Percentiles rank a stretch among this genome's conserved stretches.
phyloP scores from a whole-genome alignment of 2,329 filamentous ascomycete genomes.

The Xenosphaeropsis pyriputrescens region DNA sequence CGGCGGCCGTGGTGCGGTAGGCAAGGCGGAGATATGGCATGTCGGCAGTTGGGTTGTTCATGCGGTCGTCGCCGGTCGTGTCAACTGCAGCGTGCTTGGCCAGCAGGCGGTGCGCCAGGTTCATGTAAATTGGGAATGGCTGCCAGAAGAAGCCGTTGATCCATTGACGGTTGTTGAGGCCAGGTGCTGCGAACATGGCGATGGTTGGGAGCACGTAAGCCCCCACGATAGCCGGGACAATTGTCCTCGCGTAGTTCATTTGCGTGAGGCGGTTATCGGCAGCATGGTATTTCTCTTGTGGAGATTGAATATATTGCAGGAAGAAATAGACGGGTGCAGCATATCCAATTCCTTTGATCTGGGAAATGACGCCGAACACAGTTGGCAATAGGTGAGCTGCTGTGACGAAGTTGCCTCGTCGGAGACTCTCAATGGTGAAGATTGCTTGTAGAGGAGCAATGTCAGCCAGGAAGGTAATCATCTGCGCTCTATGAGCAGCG shows the following conservation, averaged over 20 bases:
- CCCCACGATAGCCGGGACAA: slow-evolving; percentile 15
- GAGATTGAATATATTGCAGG: slow-evolving; percentile 19
- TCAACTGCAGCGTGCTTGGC: slow-evolving; percentile 6
- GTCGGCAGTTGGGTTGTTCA: slow-evolving; percentile 11
- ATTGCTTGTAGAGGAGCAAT: slow-evolving; percentile 14
- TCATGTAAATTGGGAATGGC: slow-evolving; percentile 12
- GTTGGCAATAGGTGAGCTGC: slow-evolving; percentile 9
- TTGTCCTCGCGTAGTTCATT: slow-evolving; percentile 12
- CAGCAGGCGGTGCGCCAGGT: slow-evolving; percentile 8
- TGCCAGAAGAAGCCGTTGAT: slow-evolving; percentile 10
- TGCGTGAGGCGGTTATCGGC: slow-evolving; percentile 19
- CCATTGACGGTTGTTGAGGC: slow-evolving; percentile 11
- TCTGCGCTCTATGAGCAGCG: slow-evolving; percentile 8
- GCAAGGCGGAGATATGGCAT: slow-evolving; percentile 11
- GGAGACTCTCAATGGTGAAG: slow-evolving; percentile 14
- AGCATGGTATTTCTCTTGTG: slow-evolving; percentile 18
- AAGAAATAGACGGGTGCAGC: slow-evolving; percentile 21
- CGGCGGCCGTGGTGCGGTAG: slow-evolving; percentile 7
- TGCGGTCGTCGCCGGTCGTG: slow-evolving; percentile 6
- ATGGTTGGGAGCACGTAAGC: slow-evolving; percentile 14
- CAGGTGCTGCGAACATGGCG: slow-evolving; percentile 9
- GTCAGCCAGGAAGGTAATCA: slow-evolving; percentile 13
- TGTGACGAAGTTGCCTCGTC: slow-evolving; percentile 16
- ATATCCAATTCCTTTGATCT: slow-evolving; percentile 16
- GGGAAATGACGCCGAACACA: slow-evolving; percentile 13